Evolutionary conservation across 1,284 basidiomycete genomes (phyloP).

Genomic region (Ceratobasidium sp.): DNA sequence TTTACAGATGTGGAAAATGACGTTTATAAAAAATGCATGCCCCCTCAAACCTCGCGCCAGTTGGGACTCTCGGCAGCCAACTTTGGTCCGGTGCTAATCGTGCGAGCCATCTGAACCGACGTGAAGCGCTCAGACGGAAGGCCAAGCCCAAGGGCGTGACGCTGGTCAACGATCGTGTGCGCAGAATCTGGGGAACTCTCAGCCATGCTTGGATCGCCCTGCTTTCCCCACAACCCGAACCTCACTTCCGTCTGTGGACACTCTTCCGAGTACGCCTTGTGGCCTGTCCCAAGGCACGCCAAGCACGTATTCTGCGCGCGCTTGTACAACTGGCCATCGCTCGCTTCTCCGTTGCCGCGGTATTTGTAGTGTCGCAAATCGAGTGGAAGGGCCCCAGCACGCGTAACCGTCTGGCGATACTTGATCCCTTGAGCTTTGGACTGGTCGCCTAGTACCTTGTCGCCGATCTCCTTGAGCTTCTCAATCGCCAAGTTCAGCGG

Average conservation of each 20-base stretch:
- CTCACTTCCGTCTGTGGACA: constrained; percentile 33
- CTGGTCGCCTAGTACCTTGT: constrained; percentile 5
- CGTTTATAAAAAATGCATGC: not conserved
- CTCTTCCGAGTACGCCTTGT: constrained; percentile 8
- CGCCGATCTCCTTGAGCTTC: not conserved
- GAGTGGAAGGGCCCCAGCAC: constrained; percentile 2
- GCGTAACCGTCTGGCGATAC: not conserved
- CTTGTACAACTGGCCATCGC: constrained; percentile 17
- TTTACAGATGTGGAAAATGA: constrained; percentile 1
- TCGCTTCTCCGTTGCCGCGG: constrained; percentile 1
- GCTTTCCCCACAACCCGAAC: constrained; percentile 26
- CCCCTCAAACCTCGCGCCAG: not conserved
- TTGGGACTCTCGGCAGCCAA: constrained; percentile 3
- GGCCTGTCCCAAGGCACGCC: constrained; percentile 28
- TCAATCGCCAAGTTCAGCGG: not conserved
- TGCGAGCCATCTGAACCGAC: not conserved
- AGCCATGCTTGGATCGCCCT: not conserved
- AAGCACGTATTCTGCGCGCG: constrained; percentile 18
- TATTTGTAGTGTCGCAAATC: constrained; percentile 35
- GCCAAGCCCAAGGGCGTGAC: not conserved
- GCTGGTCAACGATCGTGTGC: not conserved
- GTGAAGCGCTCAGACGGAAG: not conserved
- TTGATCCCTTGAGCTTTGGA: not conserved
- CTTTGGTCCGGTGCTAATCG: not conserved
- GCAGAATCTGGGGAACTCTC: not conserved